phyloP scores from a whole-genome alignment of 2,329 filamentous ascomycete genomes.

The Penicillium sp. region DNA sequence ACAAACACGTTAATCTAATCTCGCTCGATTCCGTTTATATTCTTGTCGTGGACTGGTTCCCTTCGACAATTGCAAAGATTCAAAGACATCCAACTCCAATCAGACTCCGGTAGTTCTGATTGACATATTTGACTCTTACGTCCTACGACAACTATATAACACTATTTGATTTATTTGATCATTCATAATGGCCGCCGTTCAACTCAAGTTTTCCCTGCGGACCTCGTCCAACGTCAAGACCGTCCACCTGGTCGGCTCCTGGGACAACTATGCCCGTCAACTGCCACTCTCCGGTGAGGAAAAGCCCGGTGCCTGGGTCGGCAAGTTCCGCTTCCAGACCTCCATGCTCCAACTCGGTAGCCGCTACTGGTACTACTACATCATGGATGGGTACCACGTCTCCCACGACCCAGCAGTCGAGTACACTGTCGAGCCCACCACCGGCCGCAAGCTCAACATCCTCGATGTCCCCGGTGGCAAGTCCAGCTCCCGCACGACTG shows the following conservation, averaged over 20 bases:
- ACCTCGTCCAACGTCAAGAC: constrained; percentile 96
- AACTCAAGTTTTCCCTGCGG: constrained; percentile 93
- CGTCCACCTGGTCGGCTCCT: constrained; percentile 94
- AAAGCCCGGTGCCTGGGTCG: constrained; percentile 91
- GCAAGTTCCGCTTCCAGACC: constrained; percentile 93
- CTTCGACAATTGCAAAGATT: constrained; percentile 9
- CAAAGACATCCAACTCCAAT: background rate
- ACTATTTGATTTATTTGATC: constrained; percentile 13
- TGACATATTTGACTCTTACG: constrained; percentile 23
- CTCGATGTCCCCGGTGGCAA: constrained; percentile 76
- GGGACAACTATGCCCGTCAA: constrained; percentile 95
- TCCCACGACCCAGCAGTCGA: constrained; percentile 91
- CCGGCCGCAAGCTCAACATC: constrained; percentile 94
- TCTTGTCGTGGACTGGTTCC: constrained; percentile 36
- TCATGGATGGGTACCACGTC: constrained; percentile 98
- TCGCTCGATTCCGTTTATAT: constrained; percentile 27
- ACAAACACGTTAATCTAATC: constrained; percentile 29
- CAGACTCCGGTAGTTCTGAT: constrained; percentile 33
- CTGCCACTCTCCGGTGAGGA: constrained; percentile 89
- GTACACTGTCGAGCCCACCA: constrained; percentile 92
- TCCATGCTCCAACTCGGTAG: constrained; percentile 81
- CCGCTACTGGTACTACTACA: constrained; percentile 99
- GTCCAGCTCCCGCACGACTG: constrained; percentile 28
- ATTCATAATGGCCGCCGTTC: constrained; percentile 75
- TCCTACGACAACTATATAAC: constrained; percentile 23